phyloP scores from a whole-genome alignment of 345 rosid genomes.

The Raphanus raphanistrum region DNA sequence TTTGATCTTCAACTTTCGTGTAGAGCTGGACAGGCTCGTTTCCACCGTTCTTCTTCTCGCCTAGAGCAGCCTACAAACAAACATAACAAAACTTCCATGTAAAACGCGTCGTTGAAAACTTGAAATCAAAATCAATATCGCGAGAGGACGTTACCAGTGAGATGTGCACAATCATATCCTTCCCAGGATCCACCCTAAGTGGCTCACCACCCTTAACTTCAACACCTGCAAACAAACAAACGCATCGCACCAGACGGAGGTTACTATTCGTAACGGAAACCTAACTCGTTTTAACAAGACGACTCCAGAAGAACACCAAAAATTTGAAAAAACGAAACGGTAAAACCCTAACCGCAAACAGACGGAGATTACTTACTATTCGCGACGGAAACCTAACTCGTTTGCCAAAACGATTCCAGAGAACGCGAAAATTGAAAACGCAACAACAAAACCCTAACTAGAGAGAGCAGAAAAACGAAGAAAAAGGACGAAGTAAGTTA shows the following conservation, averaged over 20 bases:
- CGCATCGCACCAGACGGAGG: background rate
- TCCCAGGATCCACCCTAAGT: constrained; percentile 41
- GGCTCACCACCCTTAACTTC: constrained; percentile 57
- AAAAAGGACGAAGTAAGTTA: background rate
- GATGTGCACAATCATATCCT: constrained; percentile 48
- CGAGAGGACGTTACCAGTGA: constrained; percentile 50
- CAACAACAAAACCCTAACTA: constrained; percentile 2
- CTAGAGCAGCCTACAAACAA: constrained; percentile 58
- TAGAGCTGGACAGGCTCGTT: constrained; percentile 41
- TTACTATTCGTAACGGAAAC: background rate
- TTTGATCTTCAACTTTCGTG: constrained; percentile 44
- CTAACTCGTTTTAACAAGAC: background rate
- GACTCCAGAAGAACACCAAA: constrained; percentile 11
- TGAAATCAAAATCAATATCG: background rate
- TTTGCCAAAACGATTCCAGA: background rate
- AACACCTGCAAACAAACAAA: constrained; percentile 46
- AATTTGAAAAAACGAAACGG: background rate
- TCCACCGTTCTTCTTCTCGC: constrained; percentile 52
- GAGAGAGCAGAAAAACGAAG: background rate
- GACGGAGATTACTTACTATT: background rate
- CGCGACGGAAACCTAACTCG: background rate
- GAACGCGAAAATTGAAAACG: background rate
- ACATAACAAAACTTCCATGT: background rate
- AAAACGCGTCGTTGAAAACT: background rate
- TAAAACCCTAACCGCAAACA: background rate